Conservation (phyloP, 164 flowering plant genomes). For the Tinospora cordifolia region DNA sequence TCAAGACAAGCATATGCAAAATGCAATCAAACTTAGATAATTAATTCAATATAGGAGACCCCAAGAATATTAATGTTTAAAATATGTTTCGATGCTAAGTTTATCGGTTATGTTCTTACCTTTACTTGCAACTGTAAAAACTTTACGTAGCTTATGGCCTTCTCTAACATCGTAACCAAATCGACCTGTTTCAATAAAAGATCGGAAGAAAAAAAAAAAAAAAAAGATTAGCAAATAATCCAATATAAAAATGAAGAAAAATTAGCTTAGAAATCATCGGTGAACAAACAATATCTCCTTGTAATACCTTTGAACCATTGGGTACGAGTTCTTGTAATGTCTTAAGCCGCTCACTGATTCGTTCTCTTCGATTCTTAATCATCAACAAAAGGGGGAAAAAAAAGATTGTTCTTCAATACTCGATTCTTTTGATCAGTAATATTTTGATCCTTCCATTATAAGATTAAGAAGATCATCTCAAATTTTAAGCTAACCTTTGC, state of each 20-base stretch:
- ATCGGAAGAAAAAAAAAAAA: background rate
- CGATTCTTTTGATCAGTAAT: background rate
- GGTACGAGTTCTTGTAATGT: slow-evolving; percentile 84
- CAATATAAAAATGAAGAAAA: background rate
- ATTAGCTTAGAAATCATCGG: background rate
- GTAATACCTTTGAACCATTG: slow-evolving; percentile 73
- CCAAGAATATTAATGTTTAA: background rate
- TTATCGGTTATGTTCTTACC: slow-evolving; percentile 29
- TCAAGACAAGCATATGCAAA: background rate
- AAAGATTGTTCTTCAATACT: slow-evolving; percentile 15
- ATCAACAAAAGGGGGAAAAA: slow-evolving; percentile 10
- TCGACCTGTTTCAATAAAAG: slow-evolving; percentile 51
- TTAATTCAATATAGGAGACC: background rate
- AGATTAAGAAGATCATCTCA: background rate
- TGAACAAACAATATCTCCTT: background rate
- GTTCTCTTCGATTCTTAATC: slow-evolving; percentile 73
- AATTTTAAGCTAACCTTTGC: slow-evolving; percentile 51
- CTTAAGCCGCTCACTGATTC: slow-evolving; percentile 86
- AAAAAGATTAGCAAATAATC: background rate
- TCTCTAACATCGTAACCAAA: slow-evolving; percentile 90
- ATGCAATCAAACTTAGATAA: background rate
- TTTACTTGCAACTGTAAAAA: slow-evolving; percentile 95
- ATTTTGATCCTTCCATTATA: background rate
- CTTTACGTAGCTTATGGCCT: slow-evolving; percentile 90
- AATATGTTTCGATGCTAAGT: background rate